These are phyloP conservation scores for Bjerkandera adusta DNA, from an alignment of 1,284 basidiomycete species.

Conservation along the genomic window DNA sequence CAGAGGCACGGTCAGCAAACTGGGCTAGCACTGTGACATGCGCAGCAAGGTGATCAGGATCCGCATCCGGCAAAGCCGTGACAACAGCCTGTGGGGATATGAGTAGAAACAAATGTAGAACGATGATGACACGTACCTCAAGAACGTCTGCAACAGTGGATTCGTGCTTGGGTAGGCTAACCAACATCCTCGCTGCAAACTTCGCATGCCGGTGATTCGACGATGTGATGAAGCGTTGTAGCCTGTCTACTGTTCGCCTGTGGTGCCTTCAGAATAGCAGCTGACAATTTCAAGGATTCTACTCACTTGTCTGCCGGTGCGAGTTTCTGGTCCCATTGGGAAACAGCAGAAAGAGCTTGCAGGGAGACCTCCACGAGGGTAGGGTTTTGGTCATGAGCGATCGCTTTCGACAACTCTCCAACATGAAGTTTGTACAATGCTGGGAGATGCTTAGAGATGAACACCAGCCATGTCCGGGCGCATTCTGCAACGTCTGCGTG, in stretches of 20 bases:
- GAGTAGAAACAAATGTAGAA: background rate
- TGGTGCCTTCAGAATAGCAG: background rate
- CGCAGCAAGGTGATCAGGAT: slow-evolving; percentile 58
- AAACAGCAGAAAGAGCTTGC: slow-evolving; percentile 72
- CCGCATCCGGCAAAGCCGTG: slow-evolving; percentile 40
- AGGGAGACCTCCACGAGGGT: slow-evolving; percentile 67
- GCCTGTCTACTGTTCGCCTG: slow-evolving; percentile 68
- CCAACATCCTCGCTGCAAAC: slow-evolving; percentile 81
- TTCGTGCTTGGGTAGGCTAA: slow-evolving; percentile 53
- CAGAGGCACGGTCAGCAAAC: slow-evolving; percentile 66
- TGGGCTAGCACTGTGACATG: slow-evolving; percentile 76
- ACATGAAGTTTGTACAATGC: slow-evolving; percentile 74
- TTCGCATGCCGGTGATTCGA: slow-evolving; percentile 77
- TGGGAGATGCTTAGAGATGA: slow-evolving; percentile 79
- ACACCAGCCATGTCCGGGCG: slow-evolving; percentile 51
- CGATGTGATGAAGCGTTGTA: slow-evolving; percentile 59
- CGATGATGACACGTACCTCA: slow-evolving; percentile 49
- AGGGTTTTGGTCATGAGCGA: slow-evolving; percentile 63
- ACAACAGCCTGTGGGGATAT: slow-evolving; percentile 10
- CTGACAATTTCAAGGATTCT: background rate
- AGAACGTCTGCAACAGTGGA: slow-evolving; percentile 55
- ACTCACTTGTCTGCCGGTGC: slow-evolving; percentile 68
- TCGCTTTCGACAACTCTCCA: slow-evolving; percentile 68
- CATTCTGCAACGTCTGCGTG: slow-evolving; percentile 39
- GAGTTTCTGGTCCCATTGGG: slow-evolving; percentile 55